Percentiles rank a stretch among this genome's conserved stretches.
Conservation (phyloP, 768 basidiomycete genomes). For the Pleurotus pulmonarius region DNA sequence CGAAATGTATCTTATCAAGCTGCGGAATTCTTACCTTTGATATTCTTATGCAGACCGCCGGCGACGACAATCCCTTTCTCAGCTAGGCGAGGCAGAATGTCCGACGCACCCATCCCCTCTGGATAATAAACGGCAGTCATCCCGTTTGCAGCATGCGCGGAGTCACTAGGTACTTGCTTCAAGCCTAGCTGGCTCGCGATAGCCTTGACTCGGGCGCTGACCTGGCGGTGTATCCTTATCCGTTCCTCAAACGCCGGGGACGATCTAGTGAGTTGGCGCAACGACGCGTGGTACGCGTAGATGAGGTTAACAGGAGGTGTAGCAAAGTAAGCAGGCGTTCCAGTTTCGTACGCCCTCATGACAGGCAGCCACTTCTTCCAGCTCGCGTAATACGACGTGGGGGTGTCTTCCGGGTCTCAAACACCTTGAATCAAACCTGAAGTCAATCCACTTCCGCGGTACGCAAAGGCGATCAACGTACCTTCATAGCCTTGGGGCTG, state of each 20-base stretch:
- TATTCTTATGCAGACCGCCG: slow-evolving; percentile 74
- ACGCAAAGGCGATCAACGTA: slow-evolving; percentile 14
- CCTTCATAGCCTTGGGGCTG: slow-evolving; percentile 67
- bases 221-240: slow-evolving; percentile 64
- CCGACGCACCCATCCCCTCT: slow-evolving; percentile 61
- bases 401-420: slow-evolving; percentile 55
- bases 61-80: slow-evolving; percentile 73
- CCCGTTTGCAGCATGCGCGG: slow-evolving; percentile 69
- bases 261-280: slow-evolving; percentile 58
- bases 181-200: slow-evolving; percentile 63
- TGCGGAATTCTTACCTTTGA: slow-evolving; percentile 45
- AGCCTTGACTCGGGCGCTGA: slow-evolving; percentile 60
- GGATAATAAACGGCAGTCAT: slow-evolving; percentile 89
- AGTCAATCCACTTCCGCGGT: background rate
- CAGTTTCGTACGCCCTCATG: slow-evolving; percentile 81
- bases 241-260: slow-evolving; percentile 65
- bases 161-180: slow-evolving; percentile 54
- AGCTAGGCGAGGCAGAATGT: slow-evolving; percentile 64
- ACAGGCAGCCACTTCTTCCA: slow-evolving; percentile 90
- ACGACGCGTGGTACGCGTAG: slow-evolving; percentile 77
- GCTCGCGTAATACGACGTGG: slow-evolving; percentile 73
- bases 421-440: slow-evolving; percentile 32
- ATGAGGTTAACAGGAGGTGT: slow-evolving; percentile 88
- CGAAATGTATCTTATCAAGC: background rate
- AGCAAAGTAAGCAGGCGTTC: slow-evolving; percentile 79